These are phyloP conservation scores for Arabidopsis suecica DNA, from an alignment of 345 rosid species.

Conservation along the genomic window DNA sequence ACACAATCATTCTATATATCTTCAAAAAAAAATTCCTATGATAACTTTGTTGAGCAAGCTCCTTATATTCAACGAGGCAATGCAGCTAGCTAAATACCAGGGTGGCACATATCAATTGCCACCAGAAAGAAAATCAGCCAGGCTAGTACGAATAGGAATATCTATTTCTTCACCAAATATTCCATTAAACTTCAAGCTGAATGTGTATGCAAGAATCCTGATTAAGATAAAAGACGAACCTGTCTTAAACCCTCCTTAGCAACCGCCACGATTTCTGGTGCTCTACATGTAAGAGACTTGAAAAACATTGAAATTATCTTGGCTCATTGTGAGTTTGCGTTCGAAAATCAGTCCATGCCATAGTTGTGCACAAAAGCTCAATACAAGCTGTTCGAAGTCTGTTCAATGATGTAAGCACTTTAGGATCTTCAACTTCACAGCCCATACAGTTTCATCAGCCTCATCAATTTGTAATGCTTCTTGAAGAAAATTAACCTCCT, in stretches of 20 bases:
- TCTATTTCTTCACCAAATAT: too few species aligned
- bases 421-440: constrained; percentile 85
- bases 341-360: constrained; percentile 98
- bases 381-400: constrained; percentile 96
- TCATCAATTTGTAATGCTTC: constrained; percentile 99
- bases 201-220: too few species aligned
- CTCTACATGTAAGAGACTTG: constrained; percentile 93
- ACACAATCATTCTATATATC: too few species aligned
- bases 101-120: too few species aligned
- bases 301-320: constrained; percentile 98
- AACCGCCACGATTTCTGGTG: constrained; percentile 96
- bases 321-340: constrained; percentile 82
- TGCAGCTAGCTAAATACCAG: too few species aligned
- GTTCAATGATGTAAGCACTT: constrained; percentile 77
- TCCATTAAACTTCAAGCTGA: too few species aligned
- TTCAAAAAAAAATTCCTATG: too few species aligned
- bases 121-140: too few species aligned
- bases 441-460: constrained; percentile 95
- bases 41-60: too few species aligned
- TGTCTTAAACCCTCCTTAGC: constrained; percentile 98
- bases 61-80: too few species aligned
- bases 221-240: constrained; percentile 48
- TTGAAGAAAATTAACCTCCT: constrained; percentile 82
- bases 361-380: constrained; percentile 94
- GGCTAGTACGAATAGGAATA: too few species aligned